Percentiles rank a stretch among this genome's conserved stretches.
Conservation (phyloP, 352 stramenopile genomes). For the Globisporangium sylvaticum region DNA sequence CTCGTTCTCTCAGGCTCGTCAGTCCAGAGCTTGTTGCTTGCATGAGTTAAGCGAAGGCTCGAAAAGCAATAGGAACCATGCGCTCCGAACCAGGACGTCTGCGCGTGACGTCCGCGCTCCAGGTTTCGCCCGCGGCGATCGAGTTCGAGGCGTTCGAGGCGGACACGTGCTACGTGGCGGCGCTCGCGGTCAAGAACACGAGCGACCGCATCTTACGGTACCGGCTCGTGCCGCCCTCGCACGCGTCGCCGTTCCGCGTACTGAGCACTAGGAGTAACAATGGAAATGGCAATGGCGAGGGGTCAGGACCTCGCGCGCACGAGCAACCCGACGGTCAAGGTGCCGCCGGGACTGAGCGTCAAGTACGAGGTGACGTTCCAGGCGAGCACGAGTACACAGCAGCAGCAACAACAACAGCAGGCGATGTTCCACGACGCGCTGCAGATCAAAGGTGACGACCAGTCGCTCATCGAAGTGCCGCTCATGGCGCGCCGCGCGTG, state of each 20-base stretch:
- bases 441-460: slow-evolving; percentile 55
- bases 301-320: slow-evolving; percentile 54
- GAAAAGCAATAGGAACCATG: too few species aligned
- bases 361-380: slow-evolving; percentile 72
- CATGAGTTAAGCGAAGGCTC: too few species aligned
- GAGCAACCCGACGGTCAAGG: slow-evolving; percentile 57
- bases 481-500: slow-evolving; percentile 50
- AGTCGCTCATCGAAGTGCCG: slow-evolving; percentile 51
- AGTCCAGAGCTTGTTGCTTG: too few species aligned
- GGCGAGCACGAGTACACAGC: neutral
- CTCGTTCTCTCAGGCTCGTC: too few species aligned
- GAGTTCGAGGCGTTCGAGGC: slow-evolving; percentile 67
- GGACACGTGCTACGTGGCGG: slow-evolving; percentile 58
- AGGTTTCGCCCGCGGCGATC: slow-evolving; percentile 53
- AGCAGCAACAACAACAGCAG: neutral
- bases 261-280: slow-evolving; percentile 23
- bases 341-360: slow-evolving; percentile 52
- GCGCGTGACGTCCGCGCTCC: slow-evolving; percentile 36
- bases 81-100: too few species aligned
- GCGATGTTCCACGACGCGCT: slow-evolving; percentile 61
- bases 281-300: too few species aligned
- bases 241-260: slow-evolving; percentile 56
- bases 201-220: slow-evolving; percentile 62
- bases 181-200: slow-evolving; percentile 60
- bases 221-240: slow-evolving; percentile 42